Evolutionary conservation across 495 filamentous ascomycete species (phyloP).

Genomic region (Stereocaulon alpinum): DNA sequence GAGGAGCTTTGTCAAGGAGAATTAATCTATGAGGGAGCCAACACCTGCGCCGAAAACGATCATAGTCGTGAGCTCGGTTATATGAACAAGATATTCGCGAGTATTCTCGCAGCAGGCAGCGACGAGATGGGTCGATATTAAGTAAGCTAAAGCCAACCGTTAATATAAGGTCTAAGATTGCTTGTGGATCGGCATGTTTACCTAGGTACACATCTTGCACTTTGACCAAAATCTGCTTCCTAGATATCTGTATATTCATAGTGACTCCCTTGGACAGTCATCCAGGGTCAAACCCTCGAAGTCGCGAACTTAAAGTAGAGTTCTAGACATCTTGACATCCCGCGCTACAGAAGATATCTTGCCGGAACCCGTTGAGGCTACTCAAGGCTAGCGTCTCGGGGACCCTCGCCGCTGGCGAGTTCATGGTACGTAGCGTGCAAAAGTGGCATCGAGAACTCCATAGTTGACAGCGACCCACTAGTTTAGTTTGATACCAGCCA

Average conservation of each 20-base stretch:
- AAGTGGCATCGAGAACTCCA: background rate
- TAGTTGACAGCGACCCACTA: background rate
- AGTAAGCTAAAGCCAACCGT: background rate
- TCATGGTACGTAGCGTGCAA: background rate
- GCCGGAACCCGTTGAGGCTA: background rate
- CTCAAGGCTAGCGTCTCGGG: background rate
- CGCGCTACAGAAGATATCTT: background rate
- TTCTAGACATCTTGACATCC: background rate
- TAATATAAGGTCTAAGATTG: background rate
- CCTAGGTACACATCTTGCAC: no score
- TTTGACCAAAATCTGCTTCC: no score
- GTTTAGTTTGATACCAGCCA: background rate
- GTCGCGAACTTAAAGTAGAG: no score
- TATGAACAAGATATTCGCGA: background rate
- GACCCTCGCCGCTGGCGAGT: background rate
- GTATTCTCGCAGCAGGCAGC: background rate
- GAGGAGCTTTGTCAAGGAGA: background rate
- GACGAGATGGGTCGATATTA: background rate
- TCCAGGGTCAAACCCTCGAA: no score
- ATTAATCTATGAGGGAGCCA: background rate
- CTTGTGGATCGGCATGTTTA: background rate
- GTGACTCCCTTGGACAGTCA: no score
- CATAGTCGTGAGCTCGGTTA: background rate
- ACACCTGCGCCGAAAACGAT: background rate
- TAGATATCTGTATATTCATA: no score